These are phyloP conservation scores for Thymus mandschuricus DNA, from an alignment of 257 asterid species.

Conservation along the genomic window DNA sequence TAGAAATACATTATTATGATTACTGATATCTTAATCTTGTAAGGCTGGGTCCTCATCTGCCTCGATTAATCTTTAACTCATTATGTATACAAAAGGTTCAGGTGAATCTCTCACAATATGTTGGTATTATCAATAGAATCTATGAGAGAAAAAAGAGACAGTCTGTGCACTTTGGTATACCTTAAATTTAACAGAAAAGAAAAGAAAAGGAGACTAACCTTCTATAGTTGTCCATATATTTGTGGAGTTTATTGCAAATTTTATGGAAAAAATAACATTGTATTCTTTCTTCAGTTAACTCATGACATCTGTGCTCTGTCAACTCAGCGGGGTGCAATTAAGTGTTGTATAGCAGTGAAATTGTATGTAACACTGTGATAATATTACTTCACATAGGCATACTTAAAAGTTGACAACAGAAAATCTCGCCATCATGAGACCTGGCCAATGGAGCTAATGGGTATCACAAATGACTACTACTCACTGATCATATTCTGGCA, in stretches of 20 bases:
- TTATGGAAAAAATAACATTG: neutral
- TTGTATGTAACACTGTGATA: neutral
- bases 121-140: too few relatives aligned
- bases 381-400: neutral
- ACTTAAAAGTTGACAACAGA: neutral
- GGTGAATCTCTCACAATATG: too few relatives aligned
- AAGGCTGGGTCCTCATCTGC: too few relatives aligned
- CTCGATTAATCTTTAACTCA: too few relatives aligned
- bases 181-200: neutral
- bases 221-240: neutral
- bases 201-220: neutral
- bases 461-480: neutral
- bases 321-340: constrained; percentile 2
- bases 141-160: too few relatives aligned
- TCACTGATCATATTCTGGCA: constrained; percentile 21
- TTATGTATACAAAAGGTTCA: too few relatives aligned
- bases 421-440: constrained; percentile 6
- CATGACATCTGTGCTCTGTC: constrained; percentile 3
- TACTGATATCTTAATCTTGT: too few relatives aligned
- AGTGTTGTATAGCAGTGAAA: constrained; percentile 1
- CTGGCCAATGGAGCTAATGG: constrained; percentile 13
- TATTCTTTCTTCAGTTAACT: constrained; percentile 16
- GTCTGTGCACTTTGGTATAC: neutral
- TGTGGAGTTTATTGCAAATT: constrained; percentile 1
- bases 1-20: too few relatives aligned